Evolutionary conservation across 2,329 filamentous ascomycete genomes (phyloP), one percentile per base, ranked within the genome.

Genomic region (Aulographum hederae): DNA sequence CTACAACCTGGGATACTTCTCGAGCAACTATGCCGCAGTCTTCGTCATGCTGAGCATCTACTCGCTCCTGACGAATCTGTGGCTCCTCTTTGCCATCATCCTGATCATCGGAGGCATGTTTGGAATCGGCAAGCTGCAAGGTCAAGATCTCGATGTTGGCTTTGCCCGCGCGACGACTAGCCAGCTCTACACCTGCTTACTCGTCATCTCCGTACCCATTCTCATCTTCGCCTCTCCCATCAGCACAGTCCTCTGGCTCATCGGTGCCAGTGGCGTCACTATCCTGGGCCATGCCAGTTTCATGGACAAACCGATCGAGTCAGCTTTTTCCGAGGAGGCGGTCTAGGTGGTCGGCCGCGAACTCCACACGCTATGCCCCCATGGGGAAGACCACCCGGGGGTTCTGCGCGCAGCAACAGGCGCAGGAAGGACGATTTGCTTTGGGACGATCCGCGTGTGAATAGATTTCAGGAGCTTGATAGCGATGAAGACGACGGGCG

Each of bases 261-360:
- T 95, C 51, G 89, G 89, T 53, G 89, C 89, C 46, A 86, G 79
- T 45, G 85, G 82, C 54, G 82, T 94, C 53, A 80, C 76, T 53
- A 91, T 95, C 44, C 64, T 95, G 43, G 89, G 89, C 58, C 89
- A 98, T 62, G 89, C 89, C 45, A 69, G 84, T 40, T 73, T 95
- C 53, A 75, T 95, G 78, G 86, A 95, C 56, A 94, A 93, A 71
- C 86, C 86, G 37, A 93, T 95, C 66, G 89, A 95, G 75, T 86
- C 91, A 85, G 85, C 85, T 94, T 98, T 98, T 94, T 94, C 86
- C 69, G 89, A 91, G 85, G 89, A 98, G 86, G 86, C 89, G 85
- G 89, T 98, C 79, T 98, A 95, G 75, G 70, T 91, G 85, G 85
- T 95, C 89, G 86, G 82, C 86, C 86, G 89, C 89, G 78, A 89